Percentiles rank a stretch among this genome's conserved stretches.
phyloP scores from a whole-genome alignment of 306 rosid genomes.

The Arachis hypogaea region DNA sequence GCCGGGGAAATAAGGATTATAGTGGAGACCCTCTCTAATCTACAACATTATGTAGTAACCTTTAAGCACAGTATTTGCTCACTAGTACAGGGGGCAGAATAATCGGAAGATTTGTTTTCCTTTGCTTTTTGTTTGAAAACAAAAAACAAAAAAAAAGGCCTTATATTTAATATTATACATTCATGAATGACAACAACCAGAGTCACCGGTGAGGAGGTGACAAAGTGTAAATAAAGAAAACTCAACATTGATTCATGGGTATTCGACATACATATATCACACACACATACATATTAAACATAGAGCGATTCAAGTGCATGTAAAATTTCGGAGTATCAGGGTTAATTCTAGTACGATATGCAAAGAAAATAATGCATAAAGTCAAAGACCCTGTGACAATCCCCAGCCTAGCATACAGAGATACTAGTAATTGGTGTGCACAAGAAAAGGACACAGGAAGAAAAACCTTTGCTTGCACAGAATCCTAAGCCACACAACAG shows the following conservation, averaged over 20 bases:
- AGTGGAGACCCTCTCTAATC: constrained; percentile 95
- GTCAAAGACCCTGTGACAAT: constrained; percentile 16
- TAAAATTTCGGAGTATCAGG: background rate
- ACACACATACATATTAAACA: background rate
- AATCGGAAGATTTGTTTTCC: background rate
- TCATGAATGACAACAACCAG: background rate
- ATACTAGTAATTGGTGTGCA: background rate
- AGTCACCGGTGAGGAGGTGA: background rate
- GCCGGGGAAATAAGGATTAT: constrained; percentile 96
- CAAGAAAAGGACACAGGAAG: background rate
- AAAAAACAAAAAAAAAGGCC: no score
- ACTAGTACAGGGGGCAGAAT: no score
- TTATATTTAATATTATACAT: no score
- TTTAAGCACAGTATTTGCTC: background rate
- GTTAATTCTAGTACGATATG: background rate
- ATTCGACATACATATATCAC: background rate
- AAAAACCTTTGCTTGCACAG: background rate
- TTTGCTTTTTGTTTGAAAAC: no score
- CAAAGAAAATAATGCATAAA: constrained; percentile 1
- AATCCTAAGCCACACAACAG: background rate
- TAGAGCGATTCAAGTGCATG: constrained; percentile 1
- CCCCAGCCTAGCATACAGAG: background rate
- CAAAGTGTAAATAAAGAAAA: background rate
- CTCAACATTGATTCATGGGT: background rate
- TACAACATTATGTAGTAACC: constrained; percentile 46